These are phyloP conservation scores for Blastocystis sp. DNA, from an alignment of 352 stramenopile species.

Conservation along the genomic window DNA sequence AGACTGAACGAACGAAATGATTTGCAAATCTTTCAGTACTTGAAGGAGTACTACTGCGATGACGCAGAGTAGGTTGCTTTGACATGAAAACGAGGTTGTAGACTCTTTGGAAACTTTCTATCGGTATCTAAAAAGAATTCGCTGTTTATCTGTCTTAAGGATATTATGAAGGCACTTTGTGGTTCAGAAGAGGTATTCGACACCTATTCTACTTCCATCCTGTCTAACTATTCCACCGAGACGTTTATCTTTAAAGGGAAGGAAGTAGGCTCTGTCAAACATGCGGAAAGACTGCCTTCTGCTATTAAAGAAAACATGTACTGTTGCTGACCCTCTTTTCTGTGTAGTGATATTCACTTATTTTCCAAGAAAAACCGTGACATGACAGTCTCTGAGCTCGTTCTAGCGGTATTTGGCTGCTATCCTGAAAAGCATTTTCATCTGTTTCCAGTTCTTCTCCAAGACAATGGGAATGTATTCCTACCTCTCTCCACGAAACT, in stretches of 20 bases:
- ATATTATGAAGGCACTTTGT: constrained; percentile 15
- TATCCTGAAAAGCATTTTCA: constrained; percentile 4
- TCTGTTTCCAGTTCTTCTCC: constrained; percentile 20
- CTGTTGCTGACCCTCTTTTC: neutral
- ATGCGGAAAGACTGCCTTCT: neutral
- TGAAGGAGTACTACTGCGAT: constrained; percentile 39
- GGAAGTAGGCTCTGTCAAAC: neutral
- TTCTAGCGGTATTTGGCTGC: constrained; percentile 20
- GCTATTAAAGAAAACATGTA: neutral
- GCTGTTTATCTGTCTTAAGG: constrained; percentile 1
- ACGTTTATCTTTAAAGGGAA: constrained; percentile 26
- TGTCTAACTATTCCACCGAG: constrained; percentile 37
- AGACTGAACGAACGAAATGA: neutral
- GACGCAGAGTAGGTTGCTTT: neutral
- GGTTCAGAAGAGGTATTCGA: neutral
- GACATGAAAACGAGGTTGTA: neutral
- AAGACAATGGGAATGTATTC: neutral
- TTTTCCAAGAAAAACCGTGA: neutral
- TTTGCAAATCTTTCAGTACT: constrained; percentile 28
- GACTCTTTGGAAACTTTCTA: constrained; percentile 38
- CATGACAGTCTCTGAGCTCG: neutral
- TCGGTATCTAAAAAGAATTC: constrained; percentile 30
- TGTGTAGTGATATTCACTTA: neutral
- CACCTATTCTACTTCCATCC: neutral
- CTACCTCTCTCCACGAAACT: neutral